phyloP scores from a whole-genome alignment of 2,329 filamentous ascomycete species.

The Nemania serpens region DNA sequence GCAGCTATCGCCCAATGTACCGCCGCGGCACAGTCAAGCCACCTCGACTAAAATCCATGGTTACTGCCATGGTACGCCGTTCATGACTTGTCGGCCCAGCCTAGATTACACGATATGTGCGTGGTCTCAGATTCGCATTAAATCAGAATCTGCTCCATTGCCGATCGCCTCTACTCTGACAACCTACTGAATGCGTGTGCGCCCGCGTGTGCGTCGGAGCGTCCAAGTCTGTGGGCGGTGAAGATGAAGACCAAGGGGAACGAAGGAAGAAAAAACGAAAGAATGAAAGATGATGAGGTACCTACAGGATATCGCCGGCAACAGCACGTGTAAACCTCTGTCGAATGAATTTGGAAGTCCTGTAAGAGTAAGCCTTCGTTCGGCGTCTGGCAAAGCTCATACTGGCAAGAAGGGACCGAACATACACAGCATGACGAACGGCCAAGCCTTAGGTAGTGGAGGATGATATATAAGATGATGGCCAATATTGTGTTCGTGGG shows the following conservation, averaged over 20 bases:
- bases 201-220: not conserved
- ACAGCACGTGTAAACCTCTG: no score
- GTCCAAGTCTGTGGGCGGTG: conserved; percentile 10
- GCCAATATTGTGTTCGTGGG: not conserved
- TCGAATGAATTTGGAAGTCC: not conserved
- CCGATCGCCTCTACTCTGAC: not conserved
- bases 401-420: not conserved
- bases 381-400: not conserved
- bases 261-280: not conserved
- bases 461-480: not conserved
- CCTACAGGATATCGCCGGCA: no score
- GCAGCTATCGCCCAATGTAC: conserved; percentile 4
- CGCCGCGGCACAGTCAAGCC: conserved; percentile 13
- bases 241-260: not conserved
- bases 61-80: not conserved
- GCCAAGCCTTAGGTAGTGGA: not conserved
- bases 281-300: no score
- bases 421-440: conserved; percentile 1
- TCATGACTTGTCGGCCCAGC: not conserved
- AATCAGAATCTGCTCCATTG: not conserved
- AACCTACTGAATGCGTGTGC: not conserved
- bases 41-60: not conserved
- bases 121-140: not conserved
- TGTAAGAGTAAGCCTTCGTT: conserved; percentile 2
- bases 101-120: conserved; percentile 12